Conservation (phyloP, 2,329 filamentous ascomycete species). For the Colletotrichum sp. region DNA sequence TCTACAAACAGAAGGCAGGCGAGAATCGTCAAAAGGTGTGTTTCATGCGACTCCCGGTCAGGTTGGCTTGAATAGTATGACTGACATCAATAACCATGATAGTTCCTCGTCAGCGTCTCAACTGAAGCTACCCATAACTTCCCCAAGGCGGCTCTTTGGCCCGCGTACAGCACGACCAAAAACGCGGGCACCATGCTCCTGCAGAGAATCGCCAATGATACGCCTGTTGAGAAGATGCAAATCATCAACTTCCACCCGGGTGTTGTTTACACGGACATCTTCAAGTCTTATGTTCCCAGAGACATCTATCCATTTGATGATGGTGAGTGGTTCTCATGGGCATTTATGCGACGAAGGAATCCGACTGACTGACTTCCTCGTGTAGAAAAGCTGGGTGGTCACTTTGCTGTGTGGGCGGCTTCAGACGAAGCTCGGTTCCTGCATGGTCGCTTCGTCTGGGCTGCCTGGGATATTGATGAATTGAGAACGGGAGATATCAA, state of each 20-base stretch:
- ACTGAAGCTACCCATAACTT: slow-evolving; percentile 32
- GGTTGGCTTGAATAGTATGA: background rate
- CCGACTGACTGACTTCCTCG: background rate
- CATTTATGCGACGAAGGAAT: background rate
- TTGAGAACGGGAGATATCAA: slow-evolving; percentile 24
- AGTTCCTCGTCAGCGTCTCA: slow-evolving; percentile 37
- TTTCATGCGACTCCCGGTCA: background rate
- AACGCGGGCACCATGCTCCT: slow-evolving; percentile 37
- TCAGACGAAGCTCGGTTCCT: slow-evolving; percentile 41
- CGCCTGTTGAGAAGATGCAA: slow-evolving; percentile 36
- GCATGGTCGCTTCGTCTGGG: slow-evolving; percentile 42
- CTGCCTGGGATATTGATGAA: slow-evolving; percentile 48
- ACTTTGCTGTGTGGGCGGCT: slow-evolving; percentile 44
- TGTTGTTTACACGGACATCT: slow-evolving; percentile 35
- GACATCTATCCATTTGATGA: slow-evolving; percentile 31
- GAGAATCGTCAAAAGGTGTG: slow-evolving; percentile 22
- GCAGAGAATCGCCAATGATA: slow-evolving; percentile 43
- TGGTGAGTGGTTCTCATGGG: background rate
- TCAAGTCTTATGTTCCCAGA: slow-evolving; percentile 24
- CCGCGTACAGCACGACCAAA: slow-evolving; percentile 37
- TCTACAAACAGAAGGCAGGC: slow-evolving; percentile 36
- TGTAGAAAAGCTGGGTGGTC: background rate
- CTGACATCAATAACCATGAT: background rate
- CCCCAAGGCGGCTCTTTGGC: slow-evolving; percentile 20
- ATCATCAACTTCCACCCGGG: slow-evolving; percentile 46